These are phyloP conservation scores for Chlorella sp. DNA, from an alignment of 139 green algal genomes.

Conservation along the genomic window DNA sequence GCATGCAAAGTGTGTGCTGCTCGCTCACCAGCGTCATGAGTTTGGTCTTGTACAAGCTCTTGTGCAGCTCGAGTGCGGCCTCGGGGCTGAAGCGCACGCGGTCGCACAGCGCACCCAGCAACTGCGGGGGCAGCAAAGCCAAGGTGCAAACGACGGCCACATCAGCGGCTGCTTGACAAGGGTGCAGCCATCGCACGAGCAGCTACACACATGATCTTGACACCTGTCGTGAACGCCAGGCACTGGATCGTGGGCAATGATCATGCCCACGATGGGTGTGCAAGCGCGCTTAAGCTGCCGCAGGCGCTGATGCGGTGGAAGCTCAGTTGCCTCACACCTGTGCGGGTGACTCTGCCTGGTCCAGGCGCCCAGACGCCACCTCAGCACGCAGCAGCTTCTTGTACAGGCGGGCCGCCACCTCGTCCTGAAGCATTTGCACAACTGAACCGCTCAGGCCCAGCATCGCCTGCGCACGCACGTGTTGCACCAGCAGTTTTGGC, in stretches of 20 bases:
- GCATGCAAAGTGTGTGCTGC: no score
- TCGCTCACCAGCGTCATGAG: conserved; percentile 39
- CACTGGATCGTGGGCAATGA: no score
- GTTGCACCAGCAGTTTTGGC: neutral
- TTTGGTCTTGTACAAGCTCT: conserved; percentile 63
- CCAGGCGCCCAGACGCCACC: conserved; percentile 21
- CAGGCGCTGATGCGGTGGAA: no score
- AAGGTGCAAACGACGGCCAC: no score
- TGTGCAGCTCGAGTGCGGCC: conserved; percentile 74
- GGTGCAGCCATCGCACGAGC: no score
- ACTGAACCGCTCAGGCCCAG: conserved; percentile 78
- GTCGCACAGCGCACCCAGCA: conserved; percentile 79
- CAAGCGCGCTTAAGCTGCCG: no score
- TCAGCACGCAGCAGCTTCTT: conserved; percentile 67
- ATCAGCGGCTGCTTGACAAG: no score
- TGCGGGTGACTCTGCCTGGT: neutral
- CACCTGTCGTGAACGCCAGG: no score
- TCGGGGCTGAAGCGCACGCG: conserved; percentile 64
- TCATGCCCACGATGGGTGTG: no score
- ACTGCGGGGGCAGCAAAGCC: conserved; percentile 10
- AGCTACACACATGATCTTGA: no score
- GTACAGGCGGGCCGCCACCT: conserved; percentile 67
- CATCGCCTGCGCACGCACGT: conserved; percentile 14
- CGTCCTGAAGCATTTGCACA: conserved; percentile 36
- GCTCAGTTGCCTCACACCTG: no score